Base-by-base conservation (phyloP, 1,284 basidiomycete species). In the Coriolopsis trogii region DNA sequence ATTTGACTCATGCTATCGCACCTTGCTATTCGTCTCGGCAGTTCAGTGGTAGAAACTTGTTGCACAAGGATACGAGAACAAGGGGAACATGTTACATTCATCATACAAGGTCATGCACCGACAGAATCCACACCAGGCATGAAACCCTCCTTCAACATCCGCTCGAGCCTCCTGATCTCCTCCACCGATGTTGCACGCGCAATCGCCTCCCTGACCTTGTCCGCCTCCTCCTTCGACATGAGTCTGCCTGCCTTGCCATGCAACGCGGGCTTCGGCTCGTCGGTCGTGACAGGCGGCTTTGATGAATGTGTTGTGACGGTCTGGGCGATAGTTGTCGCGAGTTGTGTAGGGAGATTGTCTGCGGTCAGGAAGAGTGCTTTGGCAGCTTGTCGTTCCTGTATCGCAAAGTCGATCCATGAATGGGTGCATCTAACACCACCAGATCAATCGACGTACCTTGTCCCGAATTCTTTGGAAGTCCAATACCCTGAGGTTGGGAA, bases 391-490 rank as follows among this genome's bases (percentile, higher is more conserved):
- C 93, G 86, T 73, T 95, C 92, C 84, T 94, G 67, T n/a, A n/a
- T n/a, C n/a, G n/a, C n/a, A n/a, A n/a, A n/a, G n/a, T n/a, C n/a
- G n/a, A n/a, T n/a, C n/a, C n/a, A n/a, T n/a, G n/a, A n/a, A n/a
- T n/a, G n/a, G n/a, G n/a, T n/a, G n/a, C n/a, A n/a, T n/a, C n/a
- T n/a, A n/a, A n/a, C n/a, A n/a, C n/a, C n/a, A n/a, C n/a, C n/a
- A n/a, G n/a, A n/a, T n/a, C n/a, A n/a, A n/a, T n/a, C n/a, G 64
- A 71, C 89, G 75, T 73, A 93, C 92, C 82, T 93, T 92, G 71
- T 98, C 93, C 71, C 93, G 91, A 68, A 99, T 91, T 71, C 96
- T 87, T 77, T 93, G 88, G 73, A 92, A 99, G 81, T 99, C 97
- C 66, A 99, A 82, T 70, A 95, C 91, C 78, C 95, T 88, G 66